Percentiles rank a stretch among this genome's conserved stretches.
These are phyloP conservation scores for Dovyalis caffra DNA, from an alignment of 345 rosid species.

Conservation along the genomic window DNA sequence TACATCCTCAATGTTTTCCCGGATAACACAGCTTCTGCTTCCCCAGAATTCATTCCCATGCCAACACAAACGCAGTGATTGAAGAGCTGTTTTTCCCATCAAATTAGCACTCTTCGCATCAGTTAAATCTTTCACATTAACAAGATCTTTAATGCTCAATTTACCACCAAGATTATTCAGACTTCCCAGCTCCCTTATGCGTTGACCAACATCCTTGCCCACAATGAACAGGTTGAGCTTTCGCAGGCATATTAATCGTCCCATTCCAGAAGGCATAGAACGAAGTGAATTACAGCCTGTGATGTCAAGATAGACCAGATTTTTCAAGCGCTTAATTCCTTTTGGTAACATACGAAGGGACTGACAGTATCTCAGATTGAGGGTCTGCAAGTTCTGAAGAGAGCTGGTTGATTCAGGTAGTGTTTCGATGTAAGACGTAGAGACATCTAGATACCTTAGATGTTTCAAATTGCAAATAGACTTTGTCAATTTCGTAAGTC, in stretches of 20 bases:
- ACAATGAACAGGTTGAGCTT: constrained; percentile 19
- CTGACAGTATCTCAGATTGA: neutral
- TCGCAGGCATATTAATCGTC: constrained; percentile 7
- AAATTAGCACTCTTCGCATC: constrained; percentile 21
- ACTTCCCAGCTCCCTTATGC: neutral
- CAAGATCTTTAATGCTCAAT: constrained; percentile 4
- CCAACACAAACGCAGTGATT: neutral
- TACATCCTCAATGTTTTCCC: too few relatives aligned
- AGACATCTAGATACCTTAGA: constrained; percentile 22
- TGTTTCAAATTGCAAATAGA: constrained; percentile 20
- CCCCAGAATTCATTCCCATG: neutral
- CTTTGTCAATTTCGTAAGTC: neutral
- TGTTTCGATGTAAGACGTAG: neutral
- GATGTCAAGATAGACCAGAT: constrained; percentile 4
- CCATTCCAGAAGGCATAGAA: constrained; percentile 6
- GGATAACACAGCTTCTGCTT: too few relatives aligned
- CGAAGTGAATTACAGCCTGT: neutral
- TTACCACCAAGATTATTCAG: constrained; percentile 13
- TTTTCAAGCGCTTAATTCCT: neutral
- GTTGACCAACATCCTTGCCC: neutral
- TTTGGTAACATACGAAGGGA: neutral
- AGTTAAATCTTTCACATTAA: neutral
- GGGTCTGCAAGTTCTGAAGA: constrained; percentile 23
- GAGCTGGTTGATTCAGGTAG: constrained; percentile 19
- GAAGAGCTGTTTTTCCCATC: constrained; percentile 12